Evolutionary conservation across 345 rosid genomes (phyloP).

Genomic region (Trapa incisa): DNA sequence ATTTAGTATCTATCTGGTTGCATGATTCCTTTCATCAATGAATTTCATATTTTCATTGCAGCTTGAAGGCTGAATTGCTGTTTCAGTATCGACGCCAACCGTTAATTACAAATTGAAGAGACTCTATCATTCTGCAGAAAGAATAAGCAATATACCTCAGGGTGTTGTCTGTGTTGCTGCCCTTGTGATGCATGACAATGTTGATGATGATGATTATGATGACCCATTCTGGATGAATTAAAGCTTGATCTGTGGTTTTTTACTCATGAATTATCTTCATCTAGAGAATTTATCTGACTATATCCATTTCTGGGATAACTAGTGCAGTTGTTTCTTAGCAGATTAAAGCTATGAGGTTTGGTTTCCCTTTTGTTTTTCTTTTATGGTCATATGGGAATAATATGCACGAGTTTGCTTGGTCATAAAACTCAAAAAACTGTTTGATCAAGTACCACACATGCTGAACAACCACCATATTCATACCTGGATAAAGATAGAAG

Average conservation of each 20-base stretch:
- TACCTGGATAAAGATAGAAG: too few species aligned
- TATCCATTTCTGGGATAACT: not conserved
- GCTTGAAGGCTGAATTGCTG: not conserved
- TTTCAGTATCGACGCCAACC: not conserved
- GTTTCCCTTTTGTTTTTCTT: not conserved
- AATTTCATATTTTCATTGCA: not conserved
- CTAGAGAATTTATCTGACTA: not conserved
- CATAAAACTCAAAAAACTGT: not conserved
- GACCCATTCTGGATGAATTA: not conserved
- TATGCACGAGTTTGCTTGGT: not conserved
- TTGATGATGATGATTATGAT: not conserved
- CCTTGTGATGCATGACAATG: not conserved
- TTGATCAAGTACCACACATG: not conserved
- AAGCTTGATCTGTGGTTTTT: not conserved
- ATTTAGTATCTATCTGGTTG: not conserved
- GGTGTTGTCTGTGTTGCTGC: not conserved
- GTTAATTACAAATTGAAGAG: not conserved
- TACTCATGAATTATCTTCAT: not conserved
- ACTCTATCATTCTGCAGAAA: not conserved
- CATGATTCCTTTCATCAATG: not conserved
- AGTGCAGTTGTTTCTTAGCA: not conserved
- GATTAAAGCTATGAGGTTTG: not conserved
- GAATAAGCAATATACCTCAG: not conserved
- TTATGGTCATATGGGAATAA: too few species aligned
- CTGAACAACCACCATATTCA: not conserved